Percentiles rank a stretch among this genome's conserved stretches.
Conservation (phyloP, 768 basidiomycete genomes). For the Tubosaeta sp. region DNA sequence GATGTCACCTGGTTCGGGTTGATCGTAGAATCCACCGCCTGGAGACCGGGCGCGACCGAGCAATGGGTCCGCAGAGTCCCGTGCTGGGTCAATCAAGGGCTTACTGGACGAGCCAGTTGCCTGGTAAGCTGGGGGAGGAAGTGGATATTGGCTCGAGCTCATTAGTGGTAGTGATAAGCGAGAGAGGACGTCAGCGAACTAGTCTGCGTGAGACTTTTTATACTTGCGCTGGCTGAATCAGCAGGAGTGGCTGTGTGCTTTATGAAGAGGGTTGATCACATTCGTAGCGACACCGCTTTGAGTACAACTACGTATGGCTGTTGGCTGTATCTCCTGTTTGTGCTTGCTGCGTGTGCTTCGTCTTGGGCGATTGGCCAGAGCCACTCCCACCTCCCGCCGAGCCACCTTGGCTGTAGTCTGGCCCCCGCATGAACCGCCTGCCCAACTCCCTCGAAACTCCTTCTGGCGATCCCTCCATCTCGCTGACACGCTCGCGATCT, state of each 20-base stretch:
- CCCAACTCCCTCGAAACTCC: neutral
- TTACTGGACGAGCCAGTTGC: slow-evolving; percentile 37
- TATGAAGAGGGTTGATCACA: neutral
- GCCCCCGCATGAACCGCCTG: slow-evolving; percentile 20
- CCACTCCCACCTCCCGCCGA: neutral
- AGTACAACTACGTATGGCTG: neutral
- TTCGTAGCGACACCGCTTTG: neutral
- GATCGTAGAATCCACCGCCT: slow-evolving; percentile 61
- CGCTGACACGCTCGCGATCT: slow-evolving; percentile 5
- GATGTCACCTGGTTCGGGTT: slow-evolving; percentile 67
- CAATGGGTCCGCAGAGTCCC: slow-evolving; percentile 51
- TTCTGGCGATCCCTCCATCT: neutral
- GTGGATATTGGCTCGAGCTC: slow-evolving; percentile 52
- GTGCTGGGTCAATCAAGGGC: slow-evolving; percentile 31
- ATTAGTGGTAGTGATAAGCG: slow-evolving; percentile 36
- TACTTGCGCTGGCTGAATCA: slow-evolving; percentile 25
- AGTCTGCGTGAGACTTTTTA: slow-evolving; percentile 11
- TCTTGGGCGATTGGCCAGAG: slow-evolving; percentile 6
- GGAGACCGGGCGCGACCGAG: slow-evolving; percentile 45
- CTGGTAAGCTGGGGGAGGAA: slow-evolving; percentile 57
- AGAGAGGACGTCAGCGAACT: slow-evolving; percentile 7
- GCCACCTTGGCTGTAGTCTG: slow-evolving; percentile 26
- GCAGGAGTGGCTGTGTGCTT: slow-evolving; percentile 19
- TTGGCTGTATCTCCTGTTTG: slow-evolving; percentile 6
- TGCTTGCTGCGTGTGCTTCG: slow-evolving; percentile 12